Base-by-base conservation (phyloP, 768 basidiomycete species). In the Trametes cinnabarina region DNA sequence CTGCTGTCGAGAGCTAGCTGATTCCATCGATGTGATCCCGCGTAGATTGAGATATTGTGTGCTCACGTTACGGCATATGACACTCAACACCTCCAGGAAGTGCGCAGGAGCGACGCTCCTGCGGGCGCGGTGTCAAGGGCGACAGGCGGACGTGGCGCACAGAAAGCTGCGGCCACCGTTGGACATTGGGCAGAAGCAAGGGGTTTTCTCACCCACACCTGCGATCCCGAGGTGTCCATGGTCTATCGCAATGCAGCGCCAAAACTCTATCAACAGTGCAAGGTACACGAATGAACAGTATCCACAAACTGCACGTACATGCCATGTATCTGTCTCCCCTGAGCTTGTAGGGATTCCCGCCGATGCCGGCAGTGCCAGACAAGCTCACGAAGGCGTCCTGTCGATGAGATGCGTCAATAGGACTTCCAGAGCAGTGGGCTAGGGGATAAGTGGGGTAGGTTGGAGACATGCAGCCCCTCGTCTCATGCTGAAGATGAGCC, bases 331-430 rank as follows among this genome's bases (percentile, higher is more conserved):
- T 20, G 35, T 47, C 34, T 43, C 23, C 23, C 37, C 54, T 20
- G 44, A 32, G 7, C 3, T 8, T 9, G 11, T 26, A 28, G 5
- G 15, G 37, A 32, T 15, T 28, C 41, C 54, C 35, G 20, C 37
- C 54, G 37, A 30, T 48, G 54, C 37, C 54, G 54, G 54, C 26
- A 37, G 22, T 55, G 54, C 47, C 54, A 55, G n/a, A 55, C 46
- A 40, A 43, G 19, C 54, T 55, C 46, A 30, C 25, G 46, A 55
- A 55, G 54, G 35, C 6, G 25, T 22, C 46, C 14, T 44, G 43
- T 30, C 40, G 43, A 54, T 20, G 22, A 26, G 20, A n/a, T 39
- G 11, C 14, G 37, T n/a, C 10, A 39, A 39, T 7, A 14, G 14
- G 37, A 14, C 11, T 4, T 39, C n/a, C n/a, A n/a, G n/a, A n/a